Base-by-base conservation (phyloP, 805 yeast genomes). In the Kodamaea leandrae region DNA sequence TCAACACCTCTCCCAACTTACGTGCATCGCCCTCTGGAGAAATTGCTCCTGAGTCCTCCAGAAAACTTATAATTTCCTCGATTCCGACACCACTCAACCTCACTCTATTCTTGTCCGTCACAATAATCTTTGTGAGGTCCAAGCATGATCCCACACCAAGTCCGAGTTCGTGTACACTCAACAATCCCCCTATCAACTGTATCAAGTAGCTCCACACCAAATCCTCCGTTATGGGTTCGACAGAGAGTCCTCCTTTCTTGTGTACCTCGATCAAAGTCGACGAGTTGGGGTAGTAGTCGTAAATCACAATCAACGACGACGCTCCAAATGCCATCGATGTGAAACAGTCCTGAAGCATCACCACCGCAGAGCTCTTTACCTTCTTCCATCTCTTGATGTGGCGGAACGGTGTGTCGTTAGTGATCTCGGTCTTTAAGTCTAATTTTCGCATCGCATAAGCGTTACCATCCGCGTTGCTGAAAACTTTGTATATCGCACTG, bases 201-300 rank as follows among this genome's bases (percentile, higher is more conserved):
- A 82, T 73, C 39, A 85, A 60, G 52, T 88, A 86, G 24, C 68
- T 64, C 96, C 97, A 88, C 34, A 91, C 61, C 8, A 77, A 55
- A 6, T 78, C 76, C 55, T 83, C 89, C 0, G 83, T 79, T 2
- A 86, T 68, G 17, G 74, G 71, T 46, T 71, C 77, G 4, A 72
- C 68, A 43, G 62, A 65, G 28, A 57, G 60, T 47, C 60, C 67
- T 53, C 57, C 54, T 41, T 53, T 68, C 32, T 75, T 64, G 64
- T 87, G 93, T 14, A 74, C 71, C 46, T 88, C 96, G 42, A 71
- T 66, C 36, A 91, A 64, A 1, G 95, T 85, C 41, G 68, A 67
- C 1, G 95, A 75, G 45, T 79, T 69, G 17, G 99, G 97, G 60
- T 76, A 86, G 59, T 80, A 93, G 55, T 91, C 97, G 62, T 88